Evolutionary conservation across 1,139 yeast species (phyloP), one percentile per base, ranked within the genome.

Genomic region (Candida gigantensis): DNA sequence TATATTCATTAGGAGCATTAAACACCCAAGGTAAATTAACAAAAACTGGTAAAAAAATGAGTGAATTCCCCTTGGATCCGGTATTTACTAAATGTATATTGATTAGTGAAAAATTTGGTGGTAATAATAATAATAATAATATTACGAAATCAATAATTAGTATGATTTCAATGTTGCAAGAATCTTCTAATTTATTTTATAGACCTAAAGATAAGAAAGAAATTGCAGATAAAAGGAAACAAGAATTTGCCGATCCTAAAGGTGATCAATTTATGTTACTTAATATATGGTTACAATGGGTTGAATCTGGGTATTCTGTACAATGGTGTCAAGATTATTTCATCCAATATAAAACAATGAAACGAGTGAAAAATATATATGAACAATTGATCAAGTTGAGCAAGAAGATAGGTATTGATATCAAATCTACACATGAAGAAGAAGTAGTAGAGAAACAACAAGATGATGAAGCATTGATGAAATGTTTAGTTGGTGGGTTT

Each of bases 1-100:
- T 92, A 16, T 90, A 92, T 58, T 81, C 95, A 0, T 60, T 92
- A 4, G 97, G 97, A 0, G 97, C 97, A 0, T 60, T 92, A 36
- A 87, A 84, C 47, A 80, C 84, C n/a, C 67, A 72, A 38, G 97
- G 96, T 1, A 74, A 76, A 42, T 68, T 94, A 23, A 92, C 98
- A 0, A 75, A 78, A 40, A 56, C 81, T 1, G 98, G 98, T 0
- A 67, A 87, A 24, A 77, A 79, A 44, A 87, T 92, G 96, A 86
- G 95, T 2, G 95, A 86, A 51, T 87, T 92, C 48, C 98, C 98
- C 0, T 74, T 90, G 5, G 95, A 87, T 50, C 97, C 97, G 3
- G 85, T 85, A 81, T 73, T 87, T 48, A 83, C 96, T 9, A 86
- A 84, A 56, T 76, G 86, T 2, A 59, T 92, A 18, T 57, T 90